These are phyloP conservation scores for Mollisiaceae sp. DNA, from an alignment of 2,329 filamentous ascomycete species.

Conservation along the genomic window DNA sequence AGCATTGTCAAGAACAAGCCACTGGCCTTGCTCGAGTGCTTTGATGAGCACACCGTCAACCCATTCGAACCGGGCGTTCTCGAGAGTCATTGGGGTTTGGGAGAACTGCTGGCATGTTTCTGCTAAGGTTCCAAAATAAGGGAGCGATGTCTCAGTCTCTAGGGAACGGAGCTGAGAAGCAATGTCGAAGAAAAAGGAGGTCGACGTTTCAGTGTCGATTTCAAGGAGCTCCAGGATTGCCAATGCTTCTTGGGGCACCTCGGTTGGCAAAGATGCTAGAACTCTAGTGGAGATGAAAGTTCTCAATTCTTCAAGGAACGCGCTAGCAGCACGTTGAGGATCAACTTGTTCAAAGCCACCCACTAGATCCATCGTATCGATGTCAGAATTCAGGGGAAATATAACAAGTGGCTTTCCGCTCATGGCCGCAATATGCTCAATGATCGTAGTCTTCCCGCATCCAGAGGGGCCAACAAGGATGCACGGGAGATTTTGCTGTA, in stretches of 20 bases:
- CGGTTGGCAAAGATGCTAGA: conserved; percentile 53
- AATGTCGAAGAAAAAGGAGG: conserved; percentile 36
- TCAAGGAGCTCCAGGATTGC: conserved; percentile 58
- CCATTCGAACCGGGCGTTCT: conserved; percentile 91
- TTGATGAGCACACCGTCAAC: conserved; percentile 90
- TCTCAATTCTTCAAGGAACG: conserved; percentile 59
- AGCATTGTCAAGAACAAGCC: conserved; percentile 95
- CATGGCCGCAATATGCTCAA: conserved; percentile 80
- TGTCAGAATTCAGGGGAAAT: conserved; percentile 90
- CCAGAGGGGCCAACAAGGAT: conserved; percentile 87
- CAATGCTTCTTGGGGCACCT: conserved; percentile 54
- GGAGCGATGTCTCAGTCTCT: conserved; percentile 48
- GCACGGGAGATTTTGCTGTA: conserved; percentile 85
- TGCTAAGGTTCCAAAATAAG: conserved; percentile 36
- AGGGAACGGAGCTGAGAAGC: conserved; percentile 43
- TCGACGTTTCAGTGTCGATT: conserved; percentile 21
- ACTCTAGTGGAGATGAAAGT: conserved; percentile 57
- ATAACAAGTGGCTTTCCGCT: conserved; percentile 78
- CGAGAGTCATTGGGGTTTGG: conserved; percentile 59
- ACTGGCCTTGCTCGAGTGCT: conserved; percentile 83
- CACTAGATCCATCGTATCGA: conserved; percentile 96
- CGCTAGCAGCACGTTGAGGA: conserved; percentile 72
- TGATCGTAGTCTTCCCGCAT: conserved; percentile 81
- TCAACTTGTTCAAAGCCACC: conserved; percentile 97
- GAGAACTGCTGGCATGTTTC: conserved; percentile 48